These are phyloP conservation scores for Talaromyces funiculosus DNA, from an alignment of 2,329 filamentous ascomycete species.

Conservation along the genomic window DNA sequence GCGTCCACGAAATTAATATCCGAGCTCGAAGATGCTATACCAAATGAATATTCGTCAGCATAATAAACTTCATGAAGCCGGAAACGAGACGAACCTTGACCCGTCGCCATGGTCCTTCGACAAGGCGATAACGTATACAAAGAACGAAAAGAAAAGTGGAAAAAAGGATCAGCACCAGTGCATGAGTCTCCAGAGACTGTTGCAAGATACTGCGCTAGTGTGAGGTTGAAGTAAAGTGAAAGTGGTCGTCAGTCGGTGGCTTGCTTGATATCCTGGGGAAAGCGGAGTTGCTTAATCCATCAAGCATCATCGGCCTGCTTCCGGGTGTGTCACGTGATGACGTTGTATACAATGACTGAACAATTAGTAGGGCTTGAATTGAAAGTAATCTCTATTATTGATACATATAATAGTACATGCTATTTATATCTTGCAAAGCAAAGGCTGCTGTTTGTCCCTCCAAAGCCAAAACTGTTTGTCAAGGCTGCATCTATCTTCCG, in stretches of 20 bases:
- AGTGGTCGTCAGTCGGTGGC: background rate
- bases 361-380: background rate
- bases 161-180: constrained; percentile 5
- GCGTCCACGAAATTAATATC: constrained; percentile 38
- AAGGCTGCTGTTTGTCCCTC: constrained; percentile 87
- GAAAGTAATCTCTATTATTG: background rate
- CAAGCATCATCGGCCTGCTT: background rate
- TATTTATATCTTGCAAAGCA: constrained; percentile 53
- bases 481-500: constrained; percentile 67
- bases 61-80: background rate
- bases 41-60: background rate
- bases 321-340: constrained; percentile 10
- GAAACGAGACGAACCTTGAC: background rate
- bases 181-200: constrained; percentile 2
- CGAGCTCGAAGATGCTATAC: constrained; percentile 19
- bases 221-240: background rate
- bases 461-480: constrained; percentile 97
- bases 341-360: background rate
- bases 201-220: background rate
- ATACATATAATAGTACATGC: constrained; percentile 3
- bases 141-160: background rate
- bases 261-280: constrained; percentile 5
- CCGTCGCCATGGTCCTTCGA: constrained; percentile 5
- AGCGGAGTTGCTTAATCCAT: constrained; percentile 7
- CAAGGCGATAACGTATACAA: background rate